These are phyloP conservation scores for Chaetomium cochliodes DNA, from an alignment of 495 filamentous ascomycete species.

Conservation along the genomic window DNA sequence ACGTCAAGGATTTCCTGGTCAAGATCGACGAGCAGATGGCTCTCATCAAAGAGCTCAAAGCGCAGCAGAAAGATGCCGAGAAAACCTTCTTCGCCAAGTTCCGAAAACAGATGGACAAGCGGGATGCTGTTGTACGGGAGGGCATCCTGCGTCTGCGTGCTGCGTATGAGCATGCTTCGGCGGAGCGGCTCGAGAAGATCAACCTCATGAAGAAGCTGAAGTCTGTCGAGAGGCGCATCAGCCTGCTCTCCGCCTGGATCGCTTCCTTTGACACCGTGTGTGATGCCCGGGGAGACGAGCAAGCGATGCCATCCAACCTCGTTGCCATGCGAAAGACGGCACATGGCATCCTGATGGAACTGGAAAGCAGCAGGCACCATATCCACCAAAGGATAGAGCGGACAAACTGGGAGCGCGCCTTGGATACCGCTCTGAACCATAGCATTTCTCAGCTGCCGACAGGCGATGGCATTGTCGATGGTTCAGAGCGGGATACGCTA, in stretches of 20 bases:
- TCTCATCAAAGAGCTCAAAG: conserved; percentile 89
- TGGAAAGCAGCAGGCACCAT: conserved; percentile 85
- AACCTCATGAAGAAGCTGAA: conserved; percentile 77
- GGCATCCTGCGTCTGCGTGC: conserved; percentile 74
- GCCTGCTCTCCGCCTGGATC: conserved; percentile 84
- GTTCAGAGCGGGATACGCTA: conserved; percentile 68
- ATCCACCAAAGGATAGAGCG: conserved; percentile 78
- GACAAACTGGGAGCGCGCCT: conserved; percentile 77
- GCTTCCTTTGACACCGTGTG: conserved; percentile 85
- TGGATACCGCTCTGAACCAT: conserved; percentile 85
- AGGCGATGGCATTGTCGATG: conserved; percentile 66
- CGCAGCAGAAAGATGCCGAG: conserved; percentile 89
- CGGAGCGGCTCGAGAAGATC: conserved; percentile 75
- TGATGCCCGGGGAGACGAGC: conserved; percentile 64
- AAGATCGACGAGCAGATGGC: conserved; percentile 96
- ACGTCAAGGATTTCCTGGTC: conserved; percentile 96
- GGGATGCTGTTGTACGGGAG: conserved; percentile 73
- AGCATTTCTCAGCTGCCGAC: conserved; percentile 74
- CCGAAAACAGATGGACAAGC: conserved; percentile 81
- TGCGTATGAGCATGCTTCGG: conserved; percentile 79
- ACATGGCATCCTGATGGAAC: conserved; percentile 78
- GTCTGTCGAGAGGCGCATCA: conserved; percentile 80
- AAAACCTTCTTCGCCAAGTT: conserved; percentile 84
- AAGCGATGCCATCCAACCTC: conserved; percentile 62
- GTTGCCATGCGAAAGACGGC: conserved; percentile 81